Base-by-base conservation (phyloP, 768 basidiomycete species). In the Boletales sp. region DNA sequence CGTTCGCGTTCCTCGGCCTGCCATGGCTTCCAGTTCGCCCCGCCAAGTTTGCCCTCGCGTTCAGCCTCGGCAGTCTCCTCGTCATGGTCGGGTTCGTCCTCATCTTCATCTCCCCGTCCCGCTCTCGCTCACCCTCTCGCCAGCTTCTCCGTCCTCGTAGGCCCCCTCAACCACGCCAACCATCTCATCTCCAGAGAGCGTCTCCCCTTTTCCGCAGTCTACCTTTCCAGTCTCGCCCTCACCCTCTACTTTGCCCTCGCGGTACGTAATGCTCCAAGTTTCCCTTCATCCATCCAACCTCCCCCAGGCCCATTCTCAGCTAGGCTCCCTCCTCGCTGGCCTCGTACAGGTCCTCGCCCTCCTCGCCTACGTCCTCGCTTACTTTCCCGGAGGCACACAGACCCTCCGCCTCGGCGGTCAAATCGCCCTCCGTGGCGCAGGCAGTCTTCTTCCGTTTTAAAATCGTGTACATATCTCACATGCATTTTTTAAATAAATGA, bases 241-340 rank as follows among this genome's bases (percentile, higher is more conserved):
- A 98, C 97, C 1, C 76, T 98, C 12, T 95, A 93, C 67, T 95
- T 97, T 65, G 83, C 94, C 2, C 75, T 99, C 30, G 91, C 86
- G 40, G 94, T 95, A 65, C 57, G 87, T 73, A 41, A 5, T 11
- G 14, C 3, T 13, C 14, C n/a, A n/a, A n/a, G n/a, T 21, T 21
- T 21, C 21, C 21, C 21, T n/a, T 38, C 11, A 14, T 18, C 17
- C 13, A 47, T 19, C 30, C 46, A 19, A 36, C 35, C 24, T 37
- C 32, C 7, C 4, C 11, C 67, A 95, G 91, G 75, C 78, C 12
- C 83, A 86, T 42, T 93, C 93, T 17, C 93, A 92, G 53, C 55
- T 99, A 27, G 91, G 92, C 8, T 94, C 91, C 1, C 70, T 99
- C 35, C 63, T 97, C 47, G 83, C 83, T 30, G 93, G 89, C 12